Evolutionary conservation across 1,139 yeast species (phyloP).

Genomic region (Geotrichum klebahnii): DNA sequence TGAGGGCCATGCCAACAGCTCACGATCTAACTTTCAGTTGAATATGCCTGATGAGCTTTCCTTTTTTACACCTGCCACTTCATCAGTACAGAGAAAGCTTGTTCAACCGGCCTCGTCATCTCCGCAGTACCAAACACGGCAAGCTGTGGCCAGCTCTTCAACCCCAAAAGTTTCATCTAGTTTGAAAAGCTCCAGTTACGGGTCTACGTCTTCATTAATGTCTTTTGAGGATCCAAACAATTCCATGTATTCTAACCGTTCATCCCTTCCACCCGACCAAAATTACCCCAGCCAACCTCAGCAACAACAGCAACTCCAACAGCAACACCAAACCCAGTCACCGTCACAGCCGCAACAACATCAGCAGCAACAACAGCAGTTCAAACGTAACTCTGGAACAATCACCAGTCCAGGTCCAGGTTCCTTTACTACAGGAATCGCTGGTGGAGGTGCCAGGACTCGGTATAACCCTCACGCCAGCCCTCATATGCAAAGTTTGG

Average conservation of each 20-base stretch:
- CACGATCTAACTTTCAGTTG: neutral
- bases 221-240: conserved; percentile 19
- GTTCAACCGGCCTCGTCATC: too few species aligned
- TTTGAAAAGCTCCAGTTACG: conserved; percentile 20
- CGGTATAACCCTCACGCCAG: conserved; percentile 20
- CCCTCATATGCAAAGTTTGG: conserved; percentile 27
- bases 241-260: conserved; percentile 14
- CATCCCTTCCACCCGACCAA: conserved; percentile 18
- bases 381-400: conserved; percentile 11
- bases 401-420: conserved; percentile 3
- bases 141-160: neutral
- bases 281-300: conserved; percentile 18
- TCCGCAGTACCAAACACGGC: too few species aligned
- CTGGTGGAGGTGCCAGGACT: neutral
- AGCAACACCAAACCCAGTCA: too few species aligned
- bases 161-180: neutral
- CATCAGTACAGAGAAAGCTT: neutral
- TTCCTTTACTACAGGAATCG: conserved; percentile 6
- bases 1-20: neutral
- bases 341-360: too few species aligned
- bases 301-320: too few species aligned
- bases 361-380: too few species aligned
- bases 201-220: conserved; percentile 22
- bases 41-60: neutral
- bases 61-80: neutral